A percentile compares a stretch with the other conserved stretches of the same genome.
These are phyloP conservation scores for Beauveria brongniartii DNA, from an alignment of 2,329 filamentous ascomycete species.

Conservation along the genomic window DNA sequence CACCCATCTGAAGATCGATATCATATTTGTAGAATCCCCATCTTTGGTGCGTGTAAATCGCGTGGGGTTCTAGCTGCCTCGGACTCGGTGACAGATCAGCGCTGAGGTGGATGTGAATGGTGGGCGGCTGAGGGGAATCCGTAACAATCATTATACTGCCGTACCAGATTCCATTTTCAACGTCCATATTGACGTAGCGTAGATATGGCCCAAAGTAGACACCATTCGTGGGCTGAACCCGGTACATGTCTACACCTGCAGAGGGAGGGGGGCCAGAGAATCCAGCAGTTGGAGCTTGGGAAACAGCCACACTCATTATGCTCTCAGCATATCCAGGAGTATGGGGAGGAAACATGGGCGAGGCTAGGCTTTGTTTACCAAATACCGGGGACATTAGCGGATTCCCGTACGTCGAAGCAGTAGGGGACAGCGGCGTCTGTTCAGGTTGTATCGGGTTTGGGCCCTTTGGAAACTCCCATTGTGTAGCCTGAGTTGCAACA, in stretches of 20 bases:
- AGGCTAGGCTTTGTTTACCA: slow-evolving; percentile 51
- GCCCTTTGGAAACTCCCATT: slow-evolving; percentile 98
- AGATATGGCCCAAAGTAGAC: slow-evolving; percentile 98
- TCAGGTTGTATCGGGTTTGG: slow-evolving; percentile 84
- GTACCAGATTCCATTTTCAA: slow-evolving; percentile 83
- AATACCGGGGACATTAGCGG: slow-evolving; percentile 62
- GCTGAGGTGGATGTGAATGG: slow-evolving; percentile 90
- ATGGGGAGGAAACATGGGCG: slow-evolving; percentile 75
- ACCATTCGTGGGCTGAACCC: slow-evolving; percentile 84
- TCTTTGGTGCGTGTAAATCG: slow-evolving; percentile 81
- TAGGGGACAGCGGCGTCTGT: slow-evolving; percentile 73
- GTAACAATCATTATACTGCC: slow-evolving; percentile 92
- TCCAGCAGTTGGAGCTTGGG: slow-evolving; percentile 69
- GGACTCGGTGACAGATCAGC: slow-evolving; percentile 88
- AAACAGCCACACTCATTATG: slow-evolving; percentile 71
- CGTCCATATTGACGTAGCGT: slow-evolving; percentile 93
- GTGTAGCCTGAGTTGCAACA: slow-evolving; percentile 85
- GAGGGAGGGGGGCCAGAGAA: slow-evolving; percentile 84
- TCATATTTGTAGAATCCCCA: slow-evolving; percentile 98
- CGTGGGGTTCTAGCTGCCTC: slow-evolving; percentile 71
- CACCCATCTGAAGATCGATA: slow-evolving; percentile 81
- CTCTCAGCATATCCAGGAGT: slow-evolving; percentile 80
- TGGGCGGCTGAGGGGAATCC: slow-evolving; percentile 84
- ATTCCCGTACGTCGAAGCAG: slow-evolving; percentile 67
- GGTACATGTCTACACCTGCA: slow-evolving; percentile 89